Conservation (phyloP, 306 rosid genomes). For the Cicer yamashitae region DNA sequence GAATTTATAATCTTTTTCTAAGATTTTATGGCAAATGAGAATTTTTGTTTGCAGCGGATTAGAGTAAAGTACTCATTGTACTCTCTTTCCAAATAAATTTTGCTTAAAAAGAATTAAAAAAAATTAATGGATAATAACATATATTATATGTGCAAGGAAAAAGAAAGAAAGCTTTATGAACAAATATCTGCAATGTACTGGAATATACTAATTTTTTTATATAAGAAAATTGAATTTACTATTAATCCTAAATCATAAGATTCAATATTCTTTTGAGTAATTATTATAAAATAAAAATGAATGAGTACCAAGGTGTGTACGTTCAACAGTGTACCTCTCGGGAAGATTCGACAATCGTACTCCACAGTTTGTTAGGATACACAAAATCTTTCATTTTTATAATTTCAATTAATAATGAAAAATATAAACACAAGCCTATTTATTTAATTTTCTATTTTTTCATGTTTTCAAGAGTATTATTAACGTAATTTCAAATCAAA, state of each 20-base stretch:
- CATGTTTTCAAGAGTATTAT: neutral
- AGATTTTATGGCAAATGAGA: too few species aligned
- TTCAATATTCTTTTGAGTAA: constrained; percentile 24
- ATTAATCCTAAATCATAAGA: constrained; percentile 33
- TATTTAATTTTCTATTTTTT: neutral
- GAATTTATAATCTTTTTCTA: too few species aligned
- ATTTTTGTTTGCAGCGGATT: too few species aligned
- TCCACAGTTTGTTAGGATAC: constrained; percentile 8
- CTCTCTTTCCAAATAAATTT: too few species aligned
- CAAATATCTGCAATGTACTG: neutral
- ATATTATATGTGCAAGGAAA: neutral
- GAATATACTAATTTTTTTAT: too few species aligned
- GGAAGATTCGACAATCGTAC: constrained; percentile 24
- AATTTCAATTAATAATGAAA: constrained; percentile 17
- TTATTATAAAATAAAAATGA: neutral
- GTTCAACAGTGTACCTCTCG: constrained; percentile 3
- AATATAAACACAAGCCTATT: neutral
- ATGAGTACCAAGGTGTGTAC: constrained; percentile 35
- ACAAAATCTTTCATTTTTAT: neutral
- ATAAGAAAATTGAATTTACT: neutral
- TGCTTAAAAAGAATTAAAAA: too few species aligned
- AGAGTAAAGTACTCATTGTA: too few species aligned
- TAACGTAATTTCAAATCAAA: neutral
- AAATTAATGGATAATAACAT: neutral
- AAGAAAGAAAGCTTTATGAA: neutral